These are phyloP conservation scores for Hypoxylon fragiforme DNA, from an alignment of 495 filamentous ascomycete species.

Conservation along the genomic window DNA sequence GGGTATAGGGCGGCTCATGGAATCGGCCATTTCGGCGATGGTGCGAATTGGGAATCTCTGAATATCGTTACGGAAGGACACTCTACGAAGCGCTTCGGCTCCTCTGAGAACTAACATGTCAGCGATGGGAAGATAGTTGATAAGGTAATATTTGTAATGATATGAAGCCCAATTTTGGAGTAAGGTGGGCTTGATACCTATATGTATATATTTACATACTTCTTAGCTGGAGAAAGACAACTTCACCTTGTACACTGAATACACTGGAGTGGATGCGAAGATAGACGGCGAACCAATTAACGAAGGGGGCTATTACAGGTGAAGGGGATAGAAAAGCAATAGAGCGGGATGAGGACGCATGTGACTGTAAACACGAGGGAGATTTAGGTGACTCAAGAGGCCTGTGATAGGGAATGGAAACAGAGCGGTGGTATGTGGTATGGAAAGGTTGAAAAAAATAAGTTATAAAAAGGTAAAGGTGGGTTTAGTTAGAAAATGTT, in stretches of 20 bases:
- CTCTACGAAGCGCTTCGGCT: slow-evolving; percentile 43
- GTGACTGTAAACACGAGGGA: slow-evolving; percentile 28
- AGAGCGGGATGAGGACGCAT: slow-evolving; percentile 16
- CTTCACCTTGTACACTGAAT: slow-evolving; percentile 18
- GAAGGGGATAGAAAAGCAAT: slow-evolving; percentile 5
- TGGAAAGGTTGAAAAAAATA: no score
- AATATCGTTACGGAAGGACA: slow-evolving; percentile 43
- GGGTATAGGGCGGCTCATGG: slow-evolving; percentile 38
- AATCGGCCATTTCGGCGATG: slow-evolving; percentile 53
- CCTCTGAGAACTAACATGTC: slow-evolving; percentile 44
- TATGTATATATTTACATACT: no score
- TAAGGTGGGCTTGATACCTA: slow-evolving; percentile 13
- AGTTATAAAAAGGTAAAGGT: no score
- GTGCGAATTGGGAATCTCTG: slow-evolving; percentile 42
- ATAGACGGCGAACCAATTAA: slow-evolving; percentile 26
- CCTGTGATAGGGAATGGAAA: slow-evolving; percentile 14
- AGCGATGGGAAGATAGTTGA: slow-evolving; percentile 38
- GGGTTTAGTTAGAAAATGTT: slow-evolving; percentile 18
- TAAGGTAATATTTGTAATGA: not conserved
- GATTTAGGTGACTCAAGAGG: slow-evolving; percentile 26
- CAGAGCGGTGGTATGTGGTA: no score
- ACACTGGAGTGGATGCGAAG: slow-evolving; percentile 33
- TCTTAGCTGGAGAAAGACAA: slow-evolving; percentile 10
- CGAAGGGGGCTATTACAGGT: slow-evolving; percentile 10
- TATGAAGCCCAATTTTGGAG: not conserved